Evolutionary conservation across 208 protist species (phyloP).

Genomic region (Leishmania turanica): DNA sequence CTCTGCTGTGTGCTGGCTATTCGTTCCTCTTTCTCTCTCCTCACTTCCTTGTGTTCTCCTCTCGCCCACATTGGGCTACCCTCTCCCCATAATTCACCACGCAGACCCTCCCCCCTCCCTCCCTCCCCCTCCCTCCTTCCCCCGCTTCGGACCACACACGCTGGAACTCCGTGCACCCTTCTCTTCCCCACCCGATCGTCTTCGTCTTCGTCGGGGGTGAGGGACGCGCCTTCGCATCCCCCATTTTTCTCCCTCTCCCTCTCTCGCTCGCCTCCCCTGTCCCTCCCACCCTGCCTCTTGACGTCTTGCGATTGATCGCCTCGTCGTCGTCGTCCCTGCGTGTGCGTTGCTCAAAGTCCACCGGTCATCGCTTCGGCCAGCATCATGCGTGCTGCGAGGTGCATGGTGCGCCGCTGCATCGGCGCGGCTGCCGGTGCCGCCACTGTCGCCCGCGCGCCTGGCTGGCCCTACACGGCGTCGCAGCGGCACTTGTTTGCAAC

Average conservation of each 20-base stretch:
- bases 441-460: background rate
- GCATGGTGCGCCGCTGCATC: slow-evolving; percentile 6
- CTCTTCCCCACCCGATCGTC: background rate
- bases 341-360: background rate
- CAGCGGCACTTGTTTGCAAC: background rate
- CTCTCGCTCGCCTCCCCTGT: background rate
- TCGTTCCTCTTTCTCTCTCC: background rate
- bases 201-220: no score
- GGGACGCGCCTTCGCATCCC: background rate
- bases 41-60: background rate
- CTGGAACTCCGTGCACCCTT: background rate
- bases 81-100: background rate
- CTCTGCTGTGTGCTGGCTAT: background rate
- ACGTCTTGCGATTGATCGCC: no score
- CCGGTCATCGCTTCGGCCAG: background rate
- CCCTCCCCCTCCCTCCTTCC: background rate
- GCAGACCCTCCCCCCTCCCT: background rate
- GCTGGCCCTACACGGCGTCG: slow-evolving; percentile 3
- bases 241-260: background rate
- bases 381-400: slow-evolving; percentile 20
- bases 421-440: background rate
- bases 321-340: background rate
- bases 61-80: background rate
- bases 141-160: background rate
- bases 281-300: background rate